phyloP scores from a whole-genome alignment of 495 filamentous ascomycete species.

The Podospora pseudopauciseta region DNA sequence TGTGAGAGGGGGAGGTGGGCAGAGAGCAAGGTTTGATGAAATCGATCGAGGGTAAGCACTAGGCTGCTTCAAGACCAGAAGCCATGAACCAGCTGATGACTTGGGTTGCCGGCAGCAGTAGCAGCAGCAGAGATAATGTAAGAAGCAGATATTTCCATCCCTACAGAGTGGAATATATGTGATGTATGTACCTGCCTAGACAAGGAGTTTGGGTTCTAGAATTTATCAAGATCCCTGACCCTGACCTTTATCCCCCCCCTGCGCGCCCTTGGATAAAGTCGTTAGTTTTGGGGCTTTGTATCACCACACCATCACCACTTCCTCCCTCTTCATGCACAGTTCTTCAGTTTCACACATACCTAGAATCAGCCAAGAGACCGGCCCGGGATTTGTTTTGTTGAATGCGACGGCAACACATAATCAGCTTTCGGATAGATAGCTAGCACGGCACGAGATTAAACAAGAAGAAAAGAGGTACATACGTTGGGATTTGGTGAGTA shows the following conservation, averaged over 20 bases:
- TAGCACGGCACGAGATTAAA: conserved; percentile 1
- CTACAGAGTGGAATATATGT: neutral
- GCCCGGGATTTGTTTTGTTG: neutral
- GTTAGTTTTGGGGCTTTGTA: neutral
- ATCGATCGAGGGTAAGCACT: neutral
- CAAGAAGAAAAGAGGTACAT: neutral
- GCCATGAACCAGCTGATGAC: neutral
- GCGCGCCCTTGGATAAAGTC: neutral
- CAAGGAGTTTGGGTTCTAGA: neutral
- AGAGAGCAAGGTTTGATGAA: neutral
- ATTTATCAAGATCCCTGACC: neutral
- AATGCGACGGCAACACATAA: neutral
- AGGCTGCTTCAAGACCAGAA: neutral
- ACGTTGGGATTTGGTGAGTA: neutral
- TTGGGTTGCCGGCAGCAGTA: neutral
- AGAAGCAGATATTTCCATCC: neutral
- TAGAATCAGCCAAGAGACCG: neutral
- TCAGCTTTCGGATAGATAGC: neutral
- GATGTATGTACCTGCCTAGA: neutral
- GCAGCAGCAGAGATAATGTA: neutral
- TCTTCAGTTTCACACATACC: neutral
- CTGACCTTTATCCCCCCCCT: no score
- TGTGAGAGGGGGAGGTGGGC: neutral
- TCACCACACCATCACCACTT: neutral
- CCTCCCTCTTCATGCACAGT: neutral